These are phyloP conservation scores for Hypomontagnella monticulosa DNA, from an alignment of 495 filamentous ascomycete species.

Conservation along the genomic window DNA sequence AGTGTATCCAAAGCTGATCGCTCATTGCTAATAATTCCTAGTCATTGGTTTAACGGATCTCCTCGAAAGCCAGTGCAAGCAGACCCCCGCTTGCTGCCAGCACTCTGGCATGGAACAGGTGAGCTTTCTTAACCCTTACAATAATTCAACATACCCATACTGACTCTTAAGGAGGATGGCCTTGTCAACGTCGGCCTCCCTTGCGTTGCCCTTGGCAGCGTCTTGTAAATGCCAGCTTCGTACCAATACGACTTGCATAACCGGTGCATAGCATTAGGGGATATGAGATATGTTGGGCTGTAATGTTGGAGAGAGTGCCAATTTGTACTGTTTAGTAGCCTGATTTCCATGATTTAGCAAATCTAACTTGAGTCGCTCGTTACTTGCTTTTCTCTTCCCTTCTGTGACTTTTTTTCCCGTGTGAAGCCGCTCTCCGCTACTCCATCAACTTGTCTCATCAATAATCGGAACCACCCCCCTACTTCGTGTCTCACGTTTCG, in stretches of 20 bases:
- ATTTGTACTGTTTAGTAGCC: constrained; percentile 42
- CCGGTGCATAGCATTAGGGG: constrained; percentile 37
- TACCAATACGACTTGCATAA: constrained; percentile 33
- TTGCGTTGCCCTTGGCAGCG: constrained; percentile 61
- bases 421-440: too few relatives aligned
- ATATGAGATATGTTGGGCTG: constrained; percentile 44
- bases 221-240: constrained; percentile 54
- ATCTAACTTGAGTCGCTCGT: constrained; percentile 48
- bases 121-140: constrained; percentile 17
- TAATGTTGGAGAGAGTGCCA: constrained; percentile 45
- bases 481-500: background rate
- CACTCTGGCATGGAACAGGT: constrained; percentile 54
- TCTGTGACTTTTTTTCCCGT: background rate
- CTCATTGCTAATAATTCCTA: constrained; percentile 17
- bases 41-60: constrained; percentile 54
- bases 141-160: background rate
- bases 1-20: background rate
- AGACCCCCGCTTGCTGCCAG: constrained; percentile 64
- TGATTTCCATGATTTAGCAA: constrained; percentile 40
- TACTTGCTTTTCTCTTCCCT: constrained; percentile 3
- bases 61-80: constrained; percentile 62
- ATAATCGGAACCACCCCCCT: background rate
- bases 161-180: constrained; percentile 44
- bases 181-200: constrained; percentile 60
- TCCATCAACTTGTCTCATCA: too few relatives aligned